These are phyloP conservation scores for Darksidea phi DNA, from an alignment of 495 filamentous ascomycete species.

Conservation along the genomic window DNA sequence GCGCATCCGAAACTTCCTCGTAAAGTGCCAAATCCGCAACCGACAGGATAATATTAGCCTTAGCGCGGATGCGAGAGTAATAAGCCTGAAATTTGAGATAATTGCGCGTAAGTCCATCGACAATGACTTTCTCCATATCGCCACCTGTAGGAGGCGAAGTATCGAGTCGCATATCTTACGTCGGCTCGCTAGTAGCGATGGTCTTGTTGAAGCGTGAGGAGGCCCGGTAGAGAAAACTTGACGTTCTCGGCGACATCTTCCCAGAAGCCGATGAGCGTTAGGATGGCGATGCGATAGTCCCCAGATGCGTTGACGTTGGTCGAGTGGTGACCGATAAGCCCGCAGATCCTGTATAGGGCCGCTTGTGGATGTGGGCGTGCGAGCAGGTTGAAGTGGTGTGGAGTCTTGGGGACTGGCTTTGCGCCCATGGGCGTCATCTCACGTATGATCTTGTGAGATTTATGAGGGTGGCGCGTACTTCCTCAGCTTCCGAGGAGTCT, in stretches of 20 bases:
- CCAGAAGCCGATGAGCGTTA: conserved; percentile 22
- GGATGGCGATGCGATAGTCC: conserved; percentile 16
- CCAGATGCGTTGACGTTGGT: neutral
- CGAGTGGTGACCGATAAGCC: conserved; percentile 14
- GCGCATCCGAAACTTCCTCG: no score
- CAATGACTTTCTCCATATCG: conserved; percentile 6
- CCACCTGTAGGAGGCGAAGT: neutral
- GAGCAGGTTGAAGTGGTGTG: conserved; percentile 18
- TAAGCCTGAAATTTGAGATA: conserved; percentile 21
- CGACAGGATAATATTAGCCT: conserved; percentile 1
- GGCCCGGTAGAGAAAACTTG: neutral
- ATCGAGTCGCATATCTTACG: conserved; percentile 22
- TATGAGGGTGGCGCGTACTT: neutral
- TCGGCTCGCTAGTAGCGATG: conserved; percentile 4
- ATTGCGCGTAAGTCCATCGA: conserved; percentile 9
- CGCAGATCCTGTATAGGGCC: conserved; percentile 14
- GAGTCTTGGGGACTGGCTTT: neutral
- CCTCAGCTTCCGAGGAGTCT: neutral
- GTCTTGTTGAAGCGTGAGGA: conserved; percentile 3
- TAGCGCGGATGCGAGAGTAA: conserved; percentile 8
- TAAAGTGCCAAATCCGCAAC: neutral
- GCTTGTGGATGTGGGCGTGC: conserved; percentile 5
- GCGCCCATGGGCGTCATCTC: conserved; percentile 16
- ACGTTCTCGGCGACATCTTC: conserved; percentile 8
- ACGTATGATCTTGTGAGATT: conserved; percentile 7